Evolutionary conservation across 352 stramenopile species (phyloP).

Genomic region (Phytophthora nicotianae): DNA sequence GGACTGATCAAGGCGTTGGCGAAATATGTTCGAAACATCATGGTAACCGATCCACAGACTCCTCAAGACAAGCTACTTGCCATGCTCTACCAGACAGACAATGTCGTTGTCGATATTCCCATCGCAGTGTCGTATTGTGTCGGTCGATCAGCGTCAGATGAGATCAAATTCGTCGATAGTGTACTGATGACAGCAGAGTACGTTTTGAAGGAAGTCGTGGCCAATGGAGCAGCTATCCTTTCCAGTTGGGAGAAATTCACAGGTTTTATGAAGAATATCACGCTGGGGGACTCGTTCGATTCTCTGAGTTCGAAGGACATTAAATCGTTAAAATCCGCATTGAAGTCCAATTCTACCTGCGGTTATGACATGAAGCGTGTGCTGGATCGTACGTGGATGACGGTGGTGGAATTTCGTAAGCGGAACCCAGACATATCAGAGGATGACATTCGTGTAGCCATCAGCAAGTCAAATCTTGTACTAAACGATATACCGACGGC

Average conservation of each 20-base stretch:
- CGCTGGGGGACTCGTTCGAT: conserved; percentile 15
- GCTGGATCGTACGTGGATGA: conserved; percentile 31
- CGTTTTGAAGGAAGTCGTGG: conserved; percentile 35
- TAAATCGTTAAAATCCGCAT: conserved; percentile 17
- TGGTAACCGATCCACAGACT: conserved; percentile 28
- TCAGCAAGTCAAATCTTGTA: conserved; percentile 41
- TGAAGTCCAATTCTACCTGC: conserved; percentile 29
- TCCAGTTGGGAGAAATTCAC: conserved; percentile 29
- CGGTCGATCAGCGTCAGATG: conserved; percentile 24
- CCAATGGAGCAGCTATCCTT: conserved; percentile 32
- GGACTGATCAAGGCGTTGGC: conserved; percentile 33
- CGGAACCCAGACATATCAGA: conserved; percentile 26
- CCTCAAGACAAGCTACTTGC: conserved; percentile 40
- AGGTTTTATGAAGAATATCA: conserved; percentile 30
- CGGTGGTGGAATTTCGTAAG: conserved; percentile 22
- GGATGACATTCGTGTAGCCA: conserved; percentile 24
- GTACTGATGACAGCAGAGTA: conserved; percentile 34
- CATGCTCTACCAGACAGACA: conserved; percentile 43
- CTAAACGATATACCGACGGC: conserved; percentile 49
- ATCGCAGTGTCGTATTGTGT: conserved; percentile 41
- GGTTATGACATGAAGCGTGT: conserved; percentile 31
- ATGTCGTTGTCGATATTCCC: conserved; percentile 45
- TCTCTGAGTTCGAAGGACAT: conserved; percentile 24
- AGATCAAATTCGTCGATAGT: conserved; percentile 31
- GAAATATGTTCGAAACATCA: conserved; percentile 32